These are phyloP conservation scores for Moesziomyces sp. DNA, from an alignment of 1,284 basidiomycete species.

Conservation along the genomic window DNA sequence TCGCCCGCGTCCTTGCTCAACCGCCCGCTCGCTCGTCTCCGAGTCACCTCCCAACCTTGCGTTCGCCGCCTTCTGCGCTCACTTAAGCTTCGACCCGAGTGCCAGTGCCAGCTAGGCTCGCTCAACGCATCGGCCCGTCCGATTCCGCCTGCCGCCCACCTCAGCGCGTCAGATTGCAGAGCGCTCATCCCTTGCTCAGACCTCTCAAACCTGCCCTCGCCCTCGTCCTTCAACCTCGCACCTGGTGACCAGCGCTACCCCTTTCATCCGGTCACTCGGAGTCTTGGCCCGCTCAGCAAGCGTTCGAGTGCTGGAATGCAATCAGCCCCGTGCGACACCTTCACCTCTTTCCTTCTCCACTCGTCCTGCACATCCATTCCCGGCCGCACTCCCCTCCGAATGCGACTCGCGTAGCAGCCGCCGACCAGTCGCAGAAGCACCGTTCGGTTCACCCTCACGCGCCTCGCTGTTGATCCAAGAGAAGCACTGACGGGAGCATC, in stretches of 20 bases:
- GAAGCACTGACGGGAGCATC: conserved; percentile 28
- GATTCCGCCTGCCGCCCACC: neutral
- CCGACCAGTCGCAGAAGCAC: conserved; percentile 10
- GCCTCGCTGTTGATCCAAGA: conserved; percentile 4
- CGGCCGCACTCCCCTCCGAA: neutral
- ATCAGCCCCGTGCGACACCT: neutral
- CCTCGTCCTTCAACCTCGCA: too few species aligned
- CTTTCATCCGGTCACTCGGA: neutral
- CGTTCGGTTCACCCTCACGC: conserved; percentile 3
- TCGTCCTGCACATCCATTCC: neutral
- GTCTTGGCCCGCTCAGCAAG: neutral
- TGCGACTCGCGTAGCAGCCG: neutral
- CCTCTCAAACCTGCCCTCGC: too few species aligned
- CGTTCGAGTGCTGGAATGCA: neutral
- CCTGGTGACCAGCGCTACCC: neutral
- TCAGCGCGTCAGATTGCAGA: too few species aligned
- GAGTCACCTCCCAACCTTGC: neutral
- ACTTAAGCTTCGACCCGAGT: neutral
- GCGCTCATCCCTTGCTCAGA: too few species aligned
- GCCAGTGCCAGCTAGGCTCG: neutral
- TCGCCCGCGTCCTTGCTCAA: neutral
- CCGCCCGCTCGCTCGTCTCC: neutral
- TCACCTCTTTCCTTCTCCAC: neutral
- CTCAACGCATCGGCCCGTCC: too few species aligned
- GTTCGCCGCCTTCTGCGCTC: neutral